These are phyloP conservation scores for Aspergillus cristatus DNA, from an alignment of 495 filamentous ascomycete genomes.

Conservation along the genomic window DNA sequence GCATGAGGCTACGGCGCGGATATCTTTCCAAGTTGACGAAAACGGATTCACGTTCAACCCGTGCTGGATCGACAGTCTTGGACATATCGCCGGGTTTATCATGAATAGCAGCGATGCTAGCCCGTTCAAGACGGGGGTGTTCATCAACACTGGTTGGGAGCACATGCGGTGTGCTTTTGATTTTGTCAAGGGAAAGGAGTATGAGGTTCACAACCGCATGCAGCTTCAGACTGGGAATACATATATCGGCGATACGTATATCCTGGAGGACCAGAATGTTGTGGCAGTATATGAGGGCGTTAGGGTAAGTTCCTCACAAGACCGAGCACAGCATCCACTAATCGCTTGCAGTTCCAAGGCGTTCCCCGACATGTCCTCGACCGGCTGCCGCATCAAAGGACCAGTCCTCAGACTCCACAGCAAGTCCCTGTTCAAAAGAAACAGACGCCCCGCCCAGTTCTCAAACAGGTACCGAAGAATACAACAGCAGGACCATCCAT, in stretches of 20 bases:
- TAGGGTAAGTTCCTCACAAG: slow-evolving; percentile 45
- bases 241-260: slow-evolving; percentile 42
- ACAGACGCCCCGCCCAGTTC: too few relatives aligned
- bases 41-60: slow-evolving; percentile 59
- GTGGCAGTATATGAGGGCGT: slow-evolving; percentile 59
- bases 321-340: too few relatives aligned
- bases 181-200: slow-evolving; percentile 62
- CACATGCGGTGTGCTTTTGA: slow-evolving; percentile 59
- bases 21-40: slow-evolving; percentile 55
- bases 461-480: too few relatives aligned
- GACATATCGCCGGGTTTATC: slow-evolving; percentile 61
- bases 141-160: slow-evolving; percentile 69
- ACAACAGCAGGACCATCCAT: too few relatives aligned
- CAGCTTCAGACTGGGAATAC: slow-evolving; percentile 37
- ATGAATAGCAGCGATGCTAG: slow-evolving; percentile 69
- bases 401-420: too few relatives aligned
- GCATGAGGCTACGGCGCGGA: slow-evolving; percentile 60
- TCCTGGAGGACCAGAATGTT: slow-evolving; percentile 48
- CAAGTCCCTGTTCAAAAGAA: too few relatives aligned
- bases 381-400: slow-evolving; percentile 59
- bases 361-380: slow-evolving; percentile 60
- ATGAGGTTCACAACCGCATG: too few relatives aligned
- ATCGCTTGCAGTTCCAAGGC: slow-evolving; percentile 44
- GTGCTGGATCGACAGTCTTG: slow-evolving; percentile 62
- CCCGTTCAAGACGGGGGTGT: slow-evolving; percentile 61